These are phyloP conservation scores for Entomortierella lignicola DNA, from an alignment of 192 early-diverging fungal genomes.

Conservation along the genomic window DNA sequence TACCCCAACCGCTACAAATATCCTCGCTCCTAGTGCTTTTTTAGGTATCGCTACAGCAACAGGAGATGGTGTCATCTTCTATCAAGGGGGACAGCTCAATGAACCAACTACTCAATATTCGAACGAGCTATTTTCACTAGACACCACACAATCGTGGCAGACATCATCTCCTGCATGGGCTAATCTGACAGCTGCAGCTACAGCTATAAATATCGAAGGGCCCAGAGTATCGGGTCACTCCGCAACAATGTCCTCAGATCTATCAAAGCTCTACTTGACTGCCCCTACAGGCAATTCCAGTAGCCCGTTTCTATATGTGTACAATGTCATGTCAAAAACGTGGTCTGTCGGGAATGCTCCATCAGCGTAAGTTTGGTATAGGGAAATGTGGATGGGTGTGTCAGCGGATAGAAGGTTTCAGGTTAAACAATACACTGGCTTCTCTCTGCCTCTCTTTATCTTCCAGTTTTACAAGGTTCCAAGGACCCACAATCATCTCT, in stretches of 20 bases:
- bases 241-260: constrained; percentile 31
- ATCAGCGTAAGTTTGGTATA: constrained; percentile 27
- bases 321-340: constrained; percentile 15
- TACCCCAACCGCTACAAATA: neutral
- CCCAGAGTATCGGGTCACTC: constrained; percentile 24
- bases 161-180: constrained; percentile 26
- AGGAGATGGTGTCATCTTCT: constrained; percentile 14
- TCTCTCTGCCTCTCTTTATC: too few species aligned
- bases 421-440: too few species aligned
- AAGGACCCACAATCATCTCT: too few species aligned
- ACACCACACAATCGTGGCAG: constrained; percentile 21
- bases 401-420: too few species aligned
- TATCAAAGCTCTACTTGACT: constrained; percentile 22
- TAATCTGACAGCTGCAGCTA: constrained; percentile 16
- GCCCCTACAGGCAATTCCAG: constrained; percentile 10
- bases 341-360: constrained; percentile 31
- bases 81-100: constrained; percentile 47
- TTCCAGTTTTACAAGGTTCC: too few species aligned
- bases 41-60: constrained; percentile 21
- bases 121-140: constrained; percentile 26
- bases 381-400: too few species aligned
- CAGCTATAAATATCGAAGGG: constrained; percentile 1
- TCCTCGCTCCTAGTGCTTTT: constrained; percentile 1
- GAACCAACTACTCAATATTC: neutral
- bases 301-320: constrained; percentile 25